phyloP scores from a whole-genome alignment of 306 rosid species.

The Pterocarpus santalinus region DNA sequence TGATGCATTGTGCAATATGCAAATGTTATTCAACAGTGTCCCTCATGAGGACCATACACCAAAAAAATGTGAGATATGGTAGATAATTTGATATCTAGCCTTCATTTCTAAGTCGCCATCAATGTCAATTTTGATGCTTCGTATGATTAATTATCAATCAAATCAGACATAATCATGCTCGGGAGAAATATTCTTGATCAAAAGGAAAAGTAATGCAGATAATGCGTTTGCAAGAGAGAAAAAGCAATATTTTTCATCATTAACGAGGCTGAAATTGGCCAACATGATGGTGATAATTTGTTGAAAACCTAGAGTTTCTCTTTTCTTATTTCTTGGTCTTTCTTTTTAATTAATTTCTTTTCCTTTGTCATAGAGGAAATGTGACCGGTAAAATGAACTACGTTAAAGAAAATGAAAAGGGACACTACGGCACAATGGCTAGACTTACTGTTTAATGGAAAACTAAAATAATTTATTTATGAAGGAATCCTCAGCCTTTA shows the following conservation, averaged over 20 bases:
- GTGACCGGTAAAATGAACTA: slow-evolving; percentile 27
- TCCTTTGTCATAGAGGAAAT: not conserved
- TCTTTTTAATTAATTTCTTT: not conserved
- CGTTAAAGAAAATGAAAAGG: slow-evolving; percentile 36
- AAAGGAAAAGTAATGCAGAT: slow-evolving; percentile 52
- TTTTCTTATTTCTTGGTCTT: not conserved
- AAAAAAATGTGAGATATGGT: not conserved
- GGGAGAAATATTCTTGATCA: slow-evolving; percentile 45
- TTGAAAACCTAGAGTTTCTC: slow-evolving; percentile 31
- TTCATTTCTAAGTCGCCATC: slow-evolving; percentile 53
- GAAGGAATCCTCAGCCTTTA: slow-evolving; percentile 16
- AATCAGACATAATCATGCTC: slow-evolving; percentile 64
- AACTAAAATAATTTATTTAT: too few species aligned
- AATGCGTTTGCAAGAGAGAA: slow-evolving; percentile 46
- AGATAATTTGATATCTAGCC: slow-evolving; percentile 24
- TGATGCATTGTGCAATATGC: slow-evolving; percentile 1
- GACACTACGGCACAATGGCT: slow-evolving; percentile 40
- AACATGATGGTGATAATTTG: slow-evolving; percentile 38
- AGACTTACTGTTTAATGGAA: slow-evolving; percentile 30
- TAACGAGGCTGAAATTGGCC: slow-evolving; percentile 27
- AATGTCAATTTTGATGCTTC: slow-evolving; percentile 60
- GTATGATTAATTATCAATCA: slow-evolving; percentile 54
- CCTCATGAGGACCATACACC: slow-evolving; percentile 6
- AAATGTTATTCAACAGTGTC: not conserved
- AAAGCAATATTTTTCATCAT: slow-evolving; percentile 49